These are phyloP conservation scores for Ambrosiella xylebori DNA, from an alignment of 2,329 filamentous ascomycete genomes.

Conservation along the genomic window DNA sequence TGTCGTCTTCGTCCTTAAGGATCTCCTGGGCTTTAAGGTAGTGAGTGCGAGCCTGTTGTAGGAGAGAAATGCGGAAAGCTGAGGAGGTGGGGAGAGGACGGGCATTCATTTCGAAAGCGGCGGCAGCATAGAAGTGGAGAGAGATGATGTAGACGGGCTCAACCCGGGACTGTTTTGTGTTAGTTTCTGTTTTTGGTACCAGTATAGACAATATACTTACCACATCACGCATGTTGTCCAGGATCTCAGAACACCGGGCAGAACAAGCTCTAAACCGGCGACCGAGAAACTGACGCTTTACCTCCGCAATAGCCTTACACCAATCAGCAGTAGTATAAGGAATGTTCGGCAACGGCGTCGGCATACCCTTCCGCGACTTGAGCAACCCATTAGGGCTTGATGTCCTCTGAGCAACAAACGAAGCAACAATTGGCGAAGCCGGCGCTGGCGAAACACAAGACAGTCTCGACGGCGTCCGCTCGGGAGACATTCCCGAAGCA, in stretches of 20 bases:
- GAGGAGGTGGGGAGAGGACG: constrained; percentile 29
- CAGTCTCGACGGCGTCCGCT: constrained; percentile 18
- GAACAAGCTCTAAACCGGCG: constrained; percentile 36
- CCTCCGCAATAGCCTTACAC: constrained; percentile 31
- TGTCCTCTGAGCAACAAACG: not conserved
- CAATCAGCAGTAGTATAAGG: constrained; percentile 33
- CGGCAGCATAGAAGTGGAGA: constrained; percentile 44
- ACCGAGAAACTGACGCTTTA: constrained; percentile 36
- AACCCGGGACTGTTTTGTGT: constrained; percentile 20
- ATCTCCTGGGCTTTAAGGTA: constrained; percentile 32
- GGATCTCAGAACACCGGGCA: constrained; percentile 33
- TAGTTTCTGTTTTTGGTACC: constrained; percentile 9
- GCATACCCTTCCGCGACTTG: constrained; percentile 3
- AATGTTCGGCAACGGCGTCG: constrained; percentile 18
- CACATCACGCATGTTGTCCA: constrained; percentile 29
- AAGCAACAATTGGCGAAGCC: not conserved
- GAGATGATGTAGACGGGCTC: constrained; percentile 40
- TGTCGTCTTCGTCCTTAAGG: constrained; percentile 30
- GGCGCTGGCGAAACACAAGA: constrained; percentile 10
- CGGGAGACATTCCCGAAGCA: constrained; percentile 6
- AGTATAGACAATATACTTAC: constrained; percentile 20
- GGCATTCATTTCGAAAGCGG: constrained; percentile 40
- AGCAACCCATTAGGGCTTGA: not conserved
- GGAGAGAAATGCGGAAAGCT: constrained; percentile 28
- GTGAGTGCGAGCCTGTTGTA: constrained; percentile 34